Conservation (phyloP, 2,329 filamentous ascomycete genomes). For the Cytospora schulzeri region DNA sequence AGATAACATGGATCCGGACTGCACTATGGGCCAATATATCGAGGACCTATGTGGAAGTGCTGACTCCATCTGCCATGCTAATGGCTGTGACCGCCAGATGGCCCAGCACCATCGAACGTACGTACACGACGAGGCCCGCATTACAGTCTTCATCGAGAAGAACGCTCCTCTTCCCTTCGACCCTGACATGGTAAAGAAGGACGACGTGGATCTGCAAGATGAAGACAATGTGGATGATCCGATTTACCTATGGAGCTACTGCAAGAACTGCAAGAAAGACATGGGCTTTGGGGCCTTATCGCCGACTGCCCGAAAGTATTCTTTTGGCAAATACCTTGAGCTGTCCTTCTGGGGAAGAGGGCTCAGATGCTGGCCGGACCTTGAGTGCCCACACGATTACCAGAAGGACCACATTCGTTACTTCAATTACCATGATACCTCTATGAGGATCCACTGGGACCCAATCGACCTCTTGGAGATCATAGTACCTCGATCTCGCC, state of each 20-base stretch:
- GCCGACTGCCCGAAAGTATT: conserved; percentile 94
- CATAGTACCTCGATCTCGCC: conserved; percentile 82
- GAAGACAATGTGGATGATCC: conserved; percentile 51
- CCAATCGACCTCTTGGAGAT: conserved; percentile 91
- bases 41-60: conserved; percentile 83
- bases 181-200: conserved; percentile 52
- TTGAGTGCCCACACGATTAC: conserved; percentile 84
- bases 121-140: conserved; percentile 91
- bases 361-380: conserved; percentile 70
- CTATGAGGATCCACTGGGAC: conserved; percentile 89
- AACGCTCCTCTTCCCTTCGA: conserved; percentile 45
- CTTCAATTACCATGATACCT: conserved; percentile 85
- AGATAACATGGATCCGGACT: conserved; percentile 76
- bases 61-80: conserved; percentile 75
- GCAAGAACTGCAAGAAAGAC: conserved; percentile 87
- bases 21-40: conserved; percentile 91
- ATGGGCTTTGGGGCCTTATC: conserved; percentile 91
- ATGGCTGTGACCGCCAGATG: conserved; percentile 87
- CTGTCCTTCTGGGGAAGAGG: conserved; percentile 93
- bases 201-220: conserved; percentile 52
- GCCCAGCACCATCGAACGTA: conserved; percentile 94
- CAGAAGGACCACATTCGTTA: conserved; percentile 91
- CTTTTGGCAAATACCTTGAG: conserved; percentile 97
- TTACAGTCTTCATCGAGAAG: conserved; percentile 87
- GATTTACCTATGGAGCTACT: conserved; percentile 97